Base-by-base conservation (phyloP, 305 asterid species). In the Fraxinus sp. region DNA sequence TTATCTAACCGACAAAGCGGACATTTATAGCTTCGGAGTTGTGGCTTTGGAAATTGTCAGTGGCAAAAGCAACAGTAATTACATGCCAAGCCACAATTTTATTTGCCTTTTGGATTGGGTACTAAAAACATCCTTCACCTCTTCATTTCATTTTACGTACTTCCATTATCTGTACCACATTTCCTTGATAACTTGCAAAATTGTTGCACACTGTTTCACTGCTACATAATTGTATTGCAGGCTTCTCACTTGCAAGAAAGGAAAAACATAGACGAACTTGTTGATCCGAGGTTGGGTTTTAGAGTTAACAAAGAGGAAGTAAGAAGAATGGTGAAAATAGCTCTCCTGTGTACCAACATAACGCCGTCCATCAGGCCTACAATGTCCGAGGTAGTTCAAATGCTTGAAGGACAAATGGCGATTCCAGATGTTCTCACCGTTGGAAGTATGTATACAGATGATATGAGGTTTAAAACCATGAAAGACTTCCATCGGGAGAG, bases 351-450 rank as follows among this genome's bases (percentile, higher is more conserved):
- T 92, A 93, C 98, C 33, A 90, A 89, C 74, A 88, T 91, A 10
- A 88, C 97, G 35, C 93, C 98, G 2, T 91, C 98, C 0, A 68
- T 91, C 14, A 87, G 98, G 93, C 99, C 98, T 3, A 81, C 91
- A 1, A 95, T 95, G 99, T 82, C 98, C 0, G 98, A 93, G 86
- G 97, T 88, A 0, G 97, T 94, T 52, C 90, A 89, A 76, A 94
- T 94, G 94, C 94, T 95, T 3, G 98, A 95, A 86, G 98, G 93
- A 4, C 82, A 86, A 81, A 88, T 80, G 86, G 83, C 13, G 0
- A 70, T 93, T 79, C 97, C 99, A 3, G 91, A 88, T 49, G 83
- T 80, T 46, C 37, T 85, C 80, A 88, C 92, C 0, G 91, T 84
- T 75, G 89, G 96, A 70, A 70, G 41, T 14, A 70, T 35, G 39